A percentile compares a stretch with the other conserved stretches of the same genome.
Conservation (phyloP, 2,329 filamentous ascomycete genomes). For the Corniculantispora saksenae region DNA sequence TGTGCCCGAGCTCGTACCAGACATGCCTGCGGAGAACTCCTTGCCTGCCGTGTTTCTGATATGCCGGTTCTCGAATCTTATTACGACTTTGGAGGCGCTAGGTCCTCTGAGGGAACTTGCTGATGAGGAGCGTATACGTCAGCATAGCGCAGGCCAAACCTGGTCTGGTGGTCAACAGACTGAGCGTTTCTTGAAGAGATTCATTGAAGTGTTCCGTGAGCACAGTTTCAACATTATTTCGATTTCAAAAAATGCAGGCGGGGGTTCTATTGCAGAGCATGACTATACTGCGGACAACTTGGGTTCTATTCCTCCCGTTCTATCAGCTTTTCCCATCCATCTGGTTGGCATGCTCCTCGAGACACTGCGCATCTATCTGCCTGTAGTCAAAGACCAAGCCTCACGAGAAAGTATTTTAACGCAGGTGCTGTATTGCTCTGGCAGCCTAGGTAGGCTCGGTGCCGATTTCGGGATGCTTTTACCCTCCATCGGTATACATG, state of each 20-base stretch:
- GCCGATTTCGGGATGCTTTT: constrained; percentile 92
- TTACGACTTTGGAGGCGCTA: constrained; percentile 77
- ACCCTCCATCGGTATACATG: constrained; percentile 57
- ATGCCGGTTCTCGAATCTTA: constrained; percentile 78
- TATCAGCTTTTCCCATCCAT: constrained; percentile 83
- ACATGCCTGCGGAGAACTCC: constrained; percentile 56
- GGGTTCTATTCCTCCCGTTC: constrained; percentile 69
- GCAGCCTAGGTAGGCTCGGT: constrained; percentile 84
- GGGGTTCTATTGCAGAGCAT: constrained; percentile 32
- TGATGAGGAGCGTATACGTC: constrained; percentile 71
- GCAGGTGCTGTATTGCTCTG: constrained; percentile 90
- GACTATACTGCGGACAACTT: constrained; percentile 34
- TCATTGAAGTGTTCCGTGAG: constrained; percentile 95
- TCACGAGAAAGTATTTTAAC: constrained; percentile 86
- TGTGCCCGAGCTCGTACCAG: constrained; percentile 67
- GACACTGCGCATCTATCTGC: constrained; percentile 74
- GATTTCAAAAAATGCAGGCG: constrained; percentile 82
- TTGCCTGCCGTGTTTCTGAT: constrained; percentile 84
- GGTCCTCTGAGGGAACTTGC: constrained; percentile 85
- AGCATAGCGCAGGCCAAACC: constrained; percentile 42
- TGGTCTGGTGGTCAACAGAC: constrained; percentile 85
- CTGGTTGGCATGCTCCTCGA: constrained; percentile 79
- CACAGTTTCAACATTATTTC: constrained; percentile 95
- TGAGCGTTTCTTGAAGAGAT: constrained; percentile 89
- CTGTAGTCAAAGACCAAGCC: constrained; percentile 76